Conservation (phyloP, 2,329 filamentous ascomycete genomes). For the Neophaeococcomyces mojaviensis region DNA sequence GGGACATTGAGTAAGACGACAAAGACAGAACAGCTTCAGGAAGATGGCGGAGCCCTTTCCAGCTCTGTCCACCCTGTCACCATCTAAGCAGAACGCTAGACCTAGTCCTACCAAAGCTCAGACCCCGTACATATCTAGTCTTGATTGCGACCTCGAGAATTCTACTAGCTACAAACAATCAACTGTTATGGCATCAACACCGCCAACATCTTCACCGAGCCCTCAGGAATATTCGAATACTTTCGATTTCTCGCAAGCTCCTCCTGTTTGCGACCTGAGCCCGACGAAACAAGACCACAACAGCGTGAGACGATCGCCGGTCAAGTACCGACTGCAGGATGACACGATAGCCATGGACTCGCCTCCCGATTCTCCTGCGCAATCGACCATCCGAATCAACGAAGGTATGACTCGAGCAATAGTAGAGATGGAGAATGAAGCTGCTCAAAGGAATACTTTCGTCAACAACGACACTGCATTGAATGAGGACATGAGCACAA, state of each 20-base stretch:
- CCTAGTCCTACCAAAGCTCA: constrained; percentile 3
- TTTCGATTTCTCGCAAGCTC: neutral
- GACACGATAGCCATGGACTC: constrained; percentile 15
- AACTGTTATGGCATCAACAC: no score
- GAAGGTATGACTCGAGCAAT: constrained; percentile 23
- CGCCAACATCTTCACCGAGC: neutral
- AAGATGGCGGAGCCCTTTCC: constrained; percentile 1
- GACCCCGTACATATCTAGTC: neutral
- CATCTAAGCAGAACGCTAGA: neutral
- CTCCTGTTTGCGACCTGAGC: constrained; percentile 6
- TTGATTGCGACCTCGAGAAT: constrained; percentile 5
- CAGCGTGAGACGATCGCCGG: constrained; percentile 16
- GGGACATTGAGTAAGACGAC: no score
- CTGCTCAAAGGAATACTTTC: constrained; percentile 36
- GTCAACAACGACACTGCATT: constrained; percentile 16
- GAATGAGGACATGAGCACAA: constrained; percentile 13
- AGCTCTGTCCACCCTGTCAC: neutral
- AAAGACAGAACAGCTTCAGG: neutral
- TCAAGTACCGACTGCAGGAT: constrained; percentile 22
- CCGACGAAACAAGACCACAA: constrained; percentile 16
- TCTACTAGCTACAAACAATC: no score
- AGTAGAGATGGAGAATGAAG: constrained; percentile 27
- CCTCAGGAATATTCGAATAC: neutral
- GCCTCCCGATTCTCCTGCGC: constrained; percentile 21
- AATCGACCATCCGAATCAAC: constrained; percentile 25